These are phyloP conservation scores for Lipomyces sp. DNA, from an alignment of 805 yeast species.

Conservation along the genomic window DNA sequence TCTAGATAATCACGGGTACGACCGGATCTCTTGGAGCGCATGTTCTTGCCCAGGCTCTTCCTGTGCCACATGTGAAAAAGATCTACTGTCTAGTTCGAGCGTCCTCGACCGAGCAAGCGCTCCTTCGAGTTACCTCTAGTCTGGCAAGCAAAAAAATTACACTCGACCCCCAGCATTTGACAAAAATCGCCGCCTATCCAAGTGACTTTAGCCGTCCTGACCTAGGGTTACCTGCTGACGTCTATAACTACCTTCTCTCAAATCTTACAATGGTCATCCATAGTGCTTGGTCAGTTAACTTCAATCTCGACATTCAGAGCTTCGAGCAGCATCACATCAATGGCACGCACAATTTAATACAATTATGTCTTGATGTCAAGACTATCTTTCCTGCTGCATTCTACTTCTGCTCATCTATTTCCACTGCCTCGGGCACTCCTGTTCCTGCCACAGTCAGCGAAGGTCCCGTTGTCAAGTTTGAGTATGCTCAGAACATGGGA, in stretches of 20 bases:
- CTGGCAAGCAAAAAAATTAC: background rate
- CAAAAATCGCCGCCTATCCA: constrained; percentile 20
- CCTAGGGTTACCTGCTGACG: constrained; percentile 21
- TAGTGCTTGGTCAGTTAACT: constrained; percentile 35
- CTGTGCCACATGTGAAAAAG: constrained; percentile 20
- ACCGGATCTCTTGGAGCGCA: constrained; percentile 35
- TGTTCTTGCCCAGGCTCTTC: constrained; percentile 14
- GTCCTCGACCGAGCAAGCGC: constrained; percentile 9
- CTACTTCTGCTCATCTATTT: constrained; percentile 29
- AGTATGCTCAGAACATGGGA: constrained; percentile 30
- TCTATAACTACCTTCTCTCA: constrained; percentile 10
- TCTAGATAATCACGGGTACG: constrained; percentile 25
- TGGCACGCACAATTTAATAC: constrained; percentile 26
- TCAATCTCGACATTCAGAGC: constrained; percentile 23
- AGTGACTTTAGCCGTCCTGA: constrained; percentile 21
- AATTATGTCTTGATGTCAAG: constrained; percentile 21
- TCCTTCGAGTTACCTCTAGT: background rate
- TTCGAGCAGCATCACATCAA: constrained; percentile 30
- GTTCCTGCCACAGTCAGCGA: constrained; percentile 26
- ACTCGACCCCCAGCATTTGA: background rate
- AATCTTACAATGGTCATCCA: constrained; percentile 24
- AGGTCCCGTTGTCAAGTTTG: constrained; percentile 14
- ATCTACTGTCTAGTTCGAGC: constrained; percentile 33
- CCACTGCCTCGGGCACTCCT: constrained; percentile 28
- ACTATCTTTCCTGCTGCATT: constrained; percentile 20